These are phyloP conservation scores for Houttuynia cordata DNA, from an alignment of 164 flowering plant genomes.

Conservation along the genomic window DNA sequence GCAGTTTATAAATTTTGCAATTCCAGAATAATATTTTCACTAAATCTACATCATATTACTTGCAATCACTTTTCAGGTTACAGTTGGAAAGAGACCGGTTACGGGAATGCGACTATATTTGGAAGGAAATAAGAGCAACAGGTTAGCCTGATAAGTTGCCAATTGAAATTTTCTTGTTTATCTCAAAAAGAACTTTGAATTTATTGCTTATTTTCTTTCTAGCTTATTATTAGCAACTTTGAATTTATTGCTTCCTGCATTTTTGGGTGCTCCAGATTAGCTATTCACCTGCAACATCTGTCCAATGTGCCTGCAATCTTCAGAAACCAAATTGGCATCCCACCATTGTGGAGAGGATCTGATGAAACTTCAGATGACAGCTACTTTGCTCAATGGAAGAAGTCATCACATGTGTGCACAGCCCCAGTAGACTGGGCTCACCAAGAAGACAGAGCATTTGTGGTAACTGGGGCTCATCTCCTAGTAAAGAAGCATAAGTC, in stretches of 20 bases:
- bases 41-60: neutral
- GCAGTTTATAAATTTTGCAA: neutral
- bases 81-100: constrained; percentile 44
- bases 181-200: too few species aligned
- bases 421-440: constrained; percentile 42
- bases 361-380: constrained; percentile 17
- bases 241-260: neutral
- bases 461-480: constrained; percentile 78
- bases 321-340: constrained; percentile 24
- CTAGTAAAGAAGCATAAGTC: constrained; percentile 36
- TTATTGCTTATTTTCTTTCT: too few species aligned
- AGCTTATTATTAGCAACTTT: neutral
- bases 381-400: constrained; percentile 34
- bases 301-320: constrained; percentile 34
- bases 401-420: constrained; percentile 56
- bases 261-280: constrained; percentile 34
- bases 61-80: constrained; percentile 27
- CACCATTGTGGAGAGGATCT: constrained; percentile 29
- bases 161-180: neutral
- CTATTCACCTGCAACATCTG: constrained; percentile 68
- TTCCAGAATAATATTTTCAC: neutral
- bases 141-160: constrained; percentile 21
- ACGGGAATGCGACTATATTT: constrained; percentile 75
- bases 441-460: constrained; percentile 21
- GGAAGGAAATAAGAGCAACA: constrained; percentile 61